These are phyloP conservation scores for Tylopilus rubrobrunneus DNA, from an alignment of 768 basidiomycete genomes.

Conservation along the genomic window DNA sequence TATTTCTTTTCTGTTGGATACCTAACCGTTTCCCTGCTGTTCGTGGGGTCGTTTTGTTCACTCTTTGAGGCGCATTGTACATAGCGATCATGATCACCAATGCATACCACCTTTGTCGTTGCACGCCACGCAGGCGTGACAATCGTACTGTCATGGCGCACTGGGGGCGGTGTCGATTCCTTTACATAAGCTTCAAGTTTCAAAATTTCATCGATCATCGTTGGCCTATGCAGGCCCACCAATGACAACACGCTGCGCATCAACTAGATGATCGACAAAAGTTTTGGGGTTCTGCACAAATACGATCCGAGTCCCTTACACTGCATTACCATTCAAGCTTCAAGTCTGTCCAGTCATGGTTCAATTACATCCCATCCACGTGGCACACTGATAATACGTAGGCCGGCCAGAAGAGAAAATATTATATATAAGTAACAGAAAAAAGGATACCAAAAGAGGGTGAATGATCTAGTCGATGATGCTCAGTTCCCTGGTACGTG, in stretches of 20 bases:
- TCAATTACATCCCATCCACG: neutral
- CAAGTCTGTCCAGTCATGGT: neutral
- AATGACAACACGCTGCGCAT: too few relatives aligned
- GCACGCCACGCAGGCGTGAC: too few relatives aligned
- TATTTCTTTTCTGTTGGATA: neutral
- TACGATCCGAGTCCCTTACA: too few relatives aligned
- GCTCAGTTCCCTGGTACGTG: constrained; percentile 71
- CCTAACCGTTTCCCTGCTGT: neutral
- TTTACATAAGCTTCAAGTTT: too few relatives aligned
- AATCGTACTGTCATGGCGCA: too few relatives aligned
- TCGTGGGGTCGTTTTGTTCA: constrained; percentile 5
- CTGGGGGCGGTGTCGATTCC: too few relatives aligned
- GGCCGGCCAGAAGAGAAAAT: neutral
- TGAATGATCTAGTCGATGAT: constrained; percentile 56
- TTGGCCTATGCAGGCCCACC: too few relatives aligned
- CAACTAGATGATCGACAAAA: too few relatives aligned
- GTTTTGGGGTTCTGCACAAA: too few relatives aligned
- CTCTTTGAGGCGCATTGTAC: neutral
- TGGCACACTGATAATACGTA: neutral
- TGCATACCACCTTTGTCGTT: neutral
- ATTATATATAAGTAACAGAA: neutral
- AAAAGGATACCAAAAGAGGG: neutral
- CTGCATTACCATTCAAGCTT: neutral
- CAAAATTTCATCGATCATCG: too few relatives aligned
- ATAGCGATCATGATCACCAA: neutral